phyloP scores from a whole-genome alignment of 2,329 filamentous ascomycete genomes.

The Fusarium euwallaceae region DNA sequence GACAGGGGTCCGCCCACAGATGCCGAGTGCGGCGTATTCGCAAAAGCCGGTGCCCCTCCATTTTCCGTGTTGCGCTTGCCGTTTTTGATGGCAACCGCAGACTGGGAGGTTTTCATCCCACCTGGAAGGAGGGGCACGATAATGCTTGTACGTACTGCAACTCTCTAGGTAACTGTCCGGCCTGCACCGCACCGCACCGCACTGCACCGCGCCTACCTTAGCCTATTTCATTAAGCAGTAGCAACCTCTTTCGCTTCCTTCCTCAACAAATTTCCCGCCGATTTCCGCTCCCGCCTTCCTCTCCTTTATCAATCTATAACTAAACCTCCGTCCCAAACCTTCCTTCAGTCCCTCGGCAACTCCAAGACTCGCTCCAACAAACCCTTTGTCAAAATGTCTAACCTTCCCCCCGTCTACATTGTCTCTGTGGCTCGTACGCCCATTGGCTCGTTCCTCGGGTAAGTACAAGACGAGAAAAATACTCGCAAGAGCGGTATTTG shows the following conservation, averaged over 20 bases:
- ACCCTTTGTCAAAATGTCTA: conserved; percentile 72
- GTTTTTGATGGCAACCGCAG: conserved; percentile 30
- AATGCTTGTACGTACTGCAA: not conserved
- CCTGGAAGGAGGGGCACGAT: conserved; percentile 25
- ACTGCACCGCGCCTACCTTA: conserved; percentile 3
- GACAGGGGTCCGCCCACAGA: conserved; percentile 22
- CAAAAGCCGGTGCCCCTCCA: conserved; percentile 45
- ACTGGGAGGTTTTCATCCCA: not conserved
- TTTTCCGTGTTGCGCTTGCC: conserved; percentile 27
- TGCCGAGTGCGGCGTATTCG: conserved; percentile 46
- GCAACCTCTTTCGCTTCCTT: conserved; percentile 3
- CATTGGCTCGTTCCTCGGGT: conserved; percentile 95
- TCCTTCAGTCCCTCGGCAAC: conserved; percentile 13
- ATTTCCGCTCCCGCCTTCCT: conserved; percentile 27
- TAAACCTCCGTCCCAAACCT: conserved; percentile 24
- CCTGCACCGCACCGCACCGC: not conserved
- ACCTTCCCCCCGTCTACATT: conserved; percentile 92
- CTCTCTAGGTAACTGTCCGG: not conserved
- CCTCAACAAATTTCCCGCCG: conserved; percentile 42
- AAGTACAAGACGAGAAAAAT: conserved; percentile 38
- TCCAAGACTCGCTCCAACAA: conserved; percentile 8
- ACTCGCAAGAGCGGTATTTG: conserved; percentile 17
- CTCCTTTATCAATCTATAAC: conserved; percentile 26
- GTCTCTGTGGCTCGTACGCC: conserved; percentile 93
- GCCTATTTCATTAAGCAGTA: conserved; percentile 21